These are phyloP conservation scores for Quillaja saponaria DNA, from an alignment of 306 rosid species.

Conservation along the genomic window DNA sequence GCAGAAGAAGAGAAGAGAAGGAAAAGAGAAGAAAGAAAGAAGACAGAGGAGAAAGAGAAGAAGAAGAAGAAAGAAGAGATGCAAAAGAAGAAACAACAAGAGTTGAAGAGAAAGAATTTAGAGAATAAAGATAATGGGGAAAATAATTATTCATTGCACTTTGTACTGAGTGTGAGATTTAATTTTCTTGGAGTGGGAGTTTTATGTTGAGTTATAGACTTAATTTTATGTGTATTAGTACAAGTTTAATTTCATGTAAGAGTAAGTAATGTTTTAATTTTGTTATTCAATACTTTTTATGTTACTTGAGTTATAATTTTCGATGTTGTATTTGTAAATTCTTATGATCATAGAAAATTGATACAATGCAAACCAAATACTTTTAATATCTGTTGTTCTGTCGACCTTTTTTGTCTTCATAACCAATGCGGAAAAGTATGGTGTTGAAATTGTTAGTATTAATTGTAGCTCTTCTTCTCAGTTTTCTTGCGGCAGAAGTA, in stretches of 20 bases:
- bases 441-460: conserved; percentile 80
- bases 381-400: conserved; percentile 74
- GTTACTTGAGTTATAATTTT: no score
- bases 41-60: conserved; percentile 15
- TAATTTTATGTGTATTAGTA: no score
- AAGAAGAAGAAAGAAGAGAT: conserved; percentile 19
- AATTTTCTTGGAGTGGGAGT: no score
- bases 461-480: conserved; percentile 11
- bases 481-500: background rate
- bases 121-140: conserved; percentile 23
- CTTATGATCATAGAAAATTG: no score
- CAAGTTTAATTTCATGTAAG: no score
- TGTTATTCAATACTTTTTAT: no score
- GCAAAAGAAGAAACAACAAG: conserved; percentile 27
- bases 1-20: conserved; percentile 16
- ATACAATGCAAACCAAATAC: no score
- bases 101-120: conserved; percentile 10
- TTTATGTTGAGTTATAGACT: no score
- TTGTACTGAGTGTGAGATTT: no score
- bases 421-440: conserved; percentile 86
- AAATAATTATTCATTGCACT: conserved; percentile 3
- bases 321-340: no score
- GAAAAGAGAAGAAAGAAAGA: conserved; percentile 13
- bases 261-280: no score
- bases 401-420: conserved; percentile 82